Conservation (phyloP, 2,329 filamentous ascomycete genomes). For the Aspergillus japonicus region DNA sequence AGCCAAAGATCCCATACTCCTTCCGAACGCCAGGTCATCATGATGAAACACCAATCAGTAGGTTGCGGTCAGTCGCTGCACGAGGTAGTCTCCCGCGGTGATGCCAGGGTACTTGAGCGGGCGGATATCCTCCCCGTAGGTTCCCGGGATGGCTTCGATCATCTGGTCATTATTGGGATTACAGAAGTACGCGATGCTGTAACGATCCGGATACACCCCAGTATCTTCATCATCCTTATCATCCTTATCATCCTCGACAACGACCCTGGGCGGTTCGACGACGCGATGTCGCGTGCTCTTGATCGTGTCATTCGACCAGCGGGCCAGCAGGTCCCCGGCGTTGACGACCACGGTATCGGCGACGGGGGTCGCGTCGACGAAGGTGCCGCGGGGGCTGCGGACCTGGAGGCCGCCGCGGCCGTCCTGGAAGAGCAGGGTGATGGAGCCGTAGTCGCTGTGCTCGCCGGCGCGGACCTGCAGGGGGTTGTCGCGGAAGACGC, state of each 20-base stretch:
- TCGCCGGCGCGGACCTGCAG: conserved; percentile 73
- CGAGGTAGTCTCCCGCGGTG: conserved; percentile 77
- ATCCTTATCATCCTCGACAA: conserved; percentile 41
- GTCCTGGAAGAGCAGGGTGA: conserved; percentile 59
- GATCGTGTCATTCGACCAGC: conserved; percentile 90
- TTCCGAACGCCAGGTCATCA: not conserved
- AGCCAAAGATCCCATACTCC: not conserved
- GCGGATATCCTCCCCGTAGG: conserved; percentile 58
- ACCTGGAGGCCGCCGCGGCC: conserved; percentile 59
- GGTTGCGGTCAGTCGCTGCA: conserved; percentile 76
- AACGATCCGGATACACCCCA: conserved; percentile 67
- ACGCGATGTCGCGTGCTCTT: conserved; percentile 88
- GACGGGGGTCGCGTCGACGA: conserved; percentile 81
- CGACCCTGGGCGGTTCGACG: conserved; percentile 71
- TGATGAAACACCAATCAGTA: not conserved
- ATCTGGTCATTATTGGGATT: conserved; percentile 75
- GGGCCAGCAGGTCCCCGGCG: conserved; percentile 78
- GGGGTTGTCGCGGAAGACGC: conserved; percentile 65
- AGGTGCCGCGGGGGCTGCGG: conserved; percentile 70
- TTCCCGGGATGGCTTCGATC: conserved; percentile 80
- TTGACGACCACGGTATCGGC: conserved; percentile 81
- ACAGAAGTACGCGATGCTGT: conserved; percentile 91
- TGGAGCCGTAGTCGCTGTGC: conserved; percentile 65
- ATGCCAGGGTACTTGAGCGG: conserved; percentile 72
- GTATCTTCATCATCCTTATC: conserved; percentile 37